Conservation (phyloP, 257 asterid species). For the Solanum boliviense region DNA sequence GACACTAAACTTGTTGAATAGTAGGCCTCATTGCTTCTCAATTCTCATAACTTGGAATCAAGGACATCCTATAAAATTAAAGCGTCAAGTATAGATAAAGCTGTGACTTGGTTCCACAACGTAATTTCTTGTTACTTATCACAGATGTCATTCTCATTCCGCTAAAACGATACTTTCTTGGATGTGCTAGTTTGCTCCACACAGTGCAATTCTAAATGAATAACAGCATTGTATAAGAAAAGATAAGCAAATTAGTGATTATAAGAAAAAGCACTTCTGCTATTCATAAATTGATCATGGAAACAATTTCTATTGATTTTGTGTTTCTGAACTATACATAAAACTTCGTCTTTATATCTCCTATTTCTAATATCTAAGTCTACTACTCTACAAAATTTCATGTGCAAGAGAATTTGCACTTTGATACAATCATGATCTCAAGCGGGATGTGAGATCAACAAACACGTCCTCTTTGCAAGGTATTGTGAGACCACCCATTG, state of each 20-base stretch:
- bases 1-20: no score
- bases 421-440: not conserved
- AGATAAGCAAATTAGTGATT: not conserved
- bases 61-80: not conserved
- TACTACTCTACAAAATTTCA: not conserved
- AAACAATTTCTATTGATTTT: not conserved
- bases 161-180: not conserved
- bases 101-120: not conserved
- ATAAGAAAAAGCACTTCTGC: not conserved
- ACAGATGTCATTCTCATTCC: not conserved
- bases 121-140: not conserved
- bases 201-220: not conserved
- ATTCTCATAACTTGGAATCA: not conserved
- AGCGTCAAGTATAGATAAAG: not conserved
- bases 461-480: not conserved
- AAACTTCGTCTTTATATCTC: no score
- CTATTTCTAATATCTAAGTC: not conserved
- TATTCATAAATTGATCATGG: not conserved
- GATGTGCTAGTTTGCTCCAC: not conserved
- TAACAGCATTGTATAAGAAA: not conserved
- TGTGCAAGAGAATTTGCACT: not conserved
- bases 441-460: not conserved
- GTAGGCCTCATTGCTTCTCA: not conserved
- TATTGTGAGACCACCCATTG: not conserved
- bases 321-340: not conserved